Conservation (phyloP, 208 protist genomes). For the Leishmania aethiopica region DNA sequence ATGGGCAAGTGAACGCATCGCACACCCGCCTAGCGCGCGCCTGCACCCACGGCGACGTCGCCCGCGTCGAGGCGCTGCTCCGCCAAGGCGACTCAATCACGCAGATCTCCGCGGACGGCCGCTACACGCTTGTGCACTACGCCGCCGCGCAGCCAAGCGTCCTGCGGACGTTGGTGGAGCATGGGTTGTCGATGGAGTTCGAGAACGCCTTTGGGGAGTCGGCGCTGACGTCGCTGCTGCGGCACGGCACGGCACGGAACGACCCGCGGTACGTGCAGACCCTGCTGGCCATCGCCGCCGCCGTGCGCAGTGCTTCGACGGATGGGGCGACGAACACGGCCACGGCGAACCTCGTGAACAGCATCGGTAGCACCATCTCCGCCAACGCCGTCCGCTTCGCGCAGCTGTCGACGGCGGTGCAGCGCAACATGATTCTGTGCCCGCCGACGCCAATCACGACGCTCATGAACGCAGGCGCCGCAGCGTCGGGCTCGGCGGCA, state of each 20-base stretch:
- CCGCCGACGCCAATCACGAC: slow-evolving; percentile 38
- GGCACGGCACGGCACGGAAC: slow-evolving; percentile 77
- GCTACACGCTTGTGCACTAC: slow-evolving; percentile 90
- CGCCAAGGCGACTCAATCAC: slow-evolving; percentile 54
- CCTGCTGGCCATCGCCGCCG: slow-evolving; percentile 5
- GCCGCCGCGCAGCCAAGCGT: slow-evolving; percentile 61
- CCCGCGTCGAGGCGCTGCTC: slow-evolving; percentile 61
- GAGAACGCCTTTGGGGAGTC: slow-evolving; percentile 76
- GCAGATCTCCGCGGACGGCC: slow-evolving; percentile 71
- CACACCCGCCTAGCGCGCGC: slow-evolving; percentile 74
- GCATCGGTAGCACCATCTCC: slow-evolving; percentile 5
- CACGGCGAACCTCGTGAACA: slow-evolving; percentile 6
- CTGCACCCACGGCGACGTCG: slow-evolving; percentile 54
- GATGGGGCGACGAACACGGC: slow-evolving; percentile 1
- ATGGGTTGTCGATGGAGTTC: slow-evolving; percentile 66
- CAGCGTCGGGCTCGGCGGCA: background rate
- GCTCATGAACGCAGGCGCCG: background rate
- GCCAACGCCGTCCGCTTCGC: slow-evolving; percentile 38
- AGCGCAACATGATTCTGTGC: slow-evolving; percentile 81
- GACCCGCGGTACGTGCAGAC: slow-evolving; percentile 37
- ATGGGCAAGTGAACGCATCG: slow-evolving; percentile 48
- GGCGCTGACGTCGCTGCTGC: slow-evolving; percentile 70
- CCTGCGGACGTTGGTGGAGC: slow-evolving; percentile 35
- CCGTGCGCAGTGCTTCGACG: background rate
- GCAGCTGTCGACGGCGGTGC: slow-evolving; percentile 37